Base-by-base conservation (phyloP, 345 rosid genomes). In the Hibiscus mutabilis region DNA sequence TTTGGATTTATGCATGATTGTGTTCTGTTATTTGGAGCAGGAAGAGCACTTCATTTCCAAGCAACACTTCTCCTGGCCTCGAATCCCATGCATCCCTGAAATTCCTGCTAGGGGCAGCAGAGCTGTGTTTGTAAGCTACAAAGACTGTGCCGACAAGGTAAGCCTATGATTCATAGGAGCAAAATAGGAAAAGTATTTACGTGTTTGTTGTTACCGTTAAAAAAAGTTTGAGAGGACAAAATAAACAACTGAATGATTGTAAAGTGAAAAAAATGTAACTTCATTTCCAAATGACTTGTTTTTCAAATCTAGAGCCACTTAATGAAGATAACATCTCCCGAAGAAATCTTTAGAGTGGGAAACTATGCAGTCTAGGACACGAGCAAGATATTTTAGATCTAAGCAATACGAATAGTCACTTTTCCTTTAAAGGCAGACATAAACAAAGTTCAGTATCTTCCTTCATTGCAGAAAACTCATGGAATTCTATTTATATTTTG, bases 21-120 rank as follows among this genome's bases (percentile, higher is more conserved):
- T 59, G 40, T 59, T 71, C 16, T 3, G 18, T 24, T 15, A 21
- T 3, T 14, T 69, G 72, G 27, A 79, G 79, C 93, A 94, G 98
- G 98, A 94, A 75, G 89, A 94, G 81, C 98, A 94, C 82, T 86
- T 83, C 66, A 78, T 88, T 77, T 86, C 93, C 62, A 85, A 86
- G 80, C 84, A 89, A 84, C 87, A 87, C 25, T 91, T 88, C 85
- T 75, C 87, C 22, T 88, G 98, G 95, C 97, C 97, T 57, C 96
- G 88, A 64, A 82, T 91, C 69, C 80, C 85, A 0, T 94, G 91
- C 42, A 75, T 84, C 68, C 76, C 93, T 40, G 95, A 90, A 64
- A 86, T 79, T 78, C 96, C 96, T 42, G 67, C 88, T 44, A 85
- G 96, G 74, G 95, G 93, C 52, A 76, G 83, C 80, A 88, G 95